Base-by-base conservation (phyloP, 768 basidiomycete genomes). In the Suillus discolor region DNA sequence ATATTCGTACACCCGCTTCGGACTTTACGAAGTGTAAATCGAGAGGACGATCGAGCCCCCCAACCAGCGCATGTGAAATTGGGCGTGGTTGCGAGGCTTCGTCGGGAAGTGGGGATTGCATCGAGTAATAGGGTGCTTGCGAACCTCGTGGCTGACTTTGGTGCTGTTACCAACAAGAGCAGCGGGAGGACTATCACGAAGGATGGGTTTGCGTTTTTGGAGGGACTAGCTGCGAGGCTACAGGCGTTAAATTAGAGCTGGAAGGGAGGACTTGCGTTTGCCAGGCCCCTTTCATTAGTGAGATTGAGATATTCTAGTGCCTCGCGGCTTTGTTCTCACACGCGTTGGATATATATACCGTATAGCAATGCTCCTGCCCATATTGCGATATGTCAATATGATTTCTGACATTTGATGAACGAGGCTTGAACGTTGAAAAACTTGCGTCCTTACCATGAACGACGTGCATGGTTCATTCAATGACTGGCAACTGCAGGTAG, bases 141-240 rank as follows among this genome's bases (percentile, higher is more conserved):
- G 38, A 72, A 71, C 68, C 84, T 92, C 83, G 85, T 93, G 8
- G 81, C 83, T 9, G 90, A 91, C 60, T 93, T 93, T 74, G 87
- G 87, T 28, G 79, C 82, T 59, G 85, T 90, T 62, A 91, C 89
- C 39, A 87, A 90, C 74, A 83, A 83, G 72, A 88, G 87, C 70
- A 87, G 81, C 44, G 88, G 89, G 49, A 82, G 89, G 68, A 91
- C 88, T 60, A 81, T 93, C 62, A 92, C 90, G 41, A 93, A 93
- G 83, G 89, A 91, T 70, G 90, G 89, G 44, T 84, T 92, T 70
- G 82, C 82, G 12, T 92, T 92, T 72, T 76, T 92, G 59, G 86
- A 88, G 62, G 85, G 85, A 44, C 72, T 92, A 54, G 83, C 87
- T 3, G 82, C 78, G 53, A 79, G 87, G 68, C 75, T 93, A 65